Base-by-base conservation (phyloP, 371 early-diverging fungal genomes). In the Conidiobolus coronatus region DNA sequence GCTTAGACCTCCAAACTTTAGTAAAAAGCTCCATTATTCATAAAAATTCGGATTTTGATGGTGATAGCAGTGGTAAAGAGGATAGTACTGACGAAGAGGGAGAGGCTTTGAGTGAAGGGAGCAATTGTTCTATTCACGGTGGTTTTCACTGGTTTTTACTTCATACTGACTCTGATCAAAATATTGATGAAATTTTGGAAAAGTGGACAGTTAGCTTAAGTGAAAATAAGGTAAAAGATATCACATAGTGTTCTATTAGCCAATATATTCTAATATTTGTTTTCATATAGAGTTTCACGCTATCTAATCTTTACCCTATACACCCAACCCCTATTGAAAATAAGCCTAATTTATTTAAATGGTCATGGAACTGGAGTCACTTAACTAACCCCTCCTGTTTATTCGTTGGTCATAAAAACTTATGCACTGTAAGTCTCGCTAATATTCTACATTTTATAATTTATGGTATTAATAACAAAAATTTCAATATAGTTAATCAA, bases 341-440 rank as follows among this genome's bases (percentile, higher is more conserved):
- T 33, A 9, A 20, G 3, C 19, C 38, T 14, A 35, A 45, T 13
- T 12, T 17, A 14, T 8, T 11, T 15, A 18, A 14, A 13, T 45
- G 46, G 46, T 36, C 36, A 8, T 45, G 46, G 46, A n/a, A 22
- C 7, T 45, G 38, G 37, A 22, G 13, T 12, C 19, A 17, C 4
- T 14, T 45, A n/a, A n/a, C 18, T 7, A 34, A 34, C 12, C 14
- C 34, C 3, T 8, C 11, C 19, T 33, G 36, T 12, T 15, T 35
- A 1, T 12, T 21, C 9, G 46, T 13, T 2, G 46, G 46, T 12
- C 22, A 21, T 20, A 45, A 45, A 38, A 45, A 45, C n/a, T 7
- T 45, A 4, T 45, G 46, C n/a, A 15, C 35, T 4, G 46, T 45
- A 45, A 45, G 41, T 36, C n/a, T n/a, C 18, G 12, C 18, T 37